Evolutionary conservation across 1,139 yeast genomes (phyloP), one percentile per base, ranked within the genome.

Genomic region (Debaryomyces subglobosus): DNA sequence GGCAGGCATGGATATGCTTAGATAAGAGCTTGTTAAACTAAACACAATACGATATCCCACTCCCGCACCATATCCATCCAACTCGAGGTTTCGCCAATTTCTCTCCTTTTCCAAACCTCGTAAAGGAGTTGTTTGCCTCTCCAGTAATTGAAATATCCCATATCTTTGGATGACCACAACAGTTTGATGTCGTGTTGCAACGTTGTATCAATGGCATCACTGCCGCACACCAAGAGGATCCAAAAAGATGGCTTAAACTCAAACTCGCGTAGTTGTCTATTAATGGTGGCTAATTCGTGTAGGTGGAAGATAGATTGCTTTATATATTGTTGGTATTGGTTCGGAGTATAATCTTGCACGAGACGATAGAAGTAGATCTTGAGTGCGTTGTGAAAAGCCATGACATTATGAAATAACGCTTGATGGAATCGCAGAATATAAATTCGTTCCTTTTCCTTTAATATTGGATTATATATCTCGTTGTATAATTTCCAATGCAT

Each of bases 61-160:
- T 77, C 82, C 45, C 82, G 67, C 1, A 81, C 69, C 65, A 81
- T 61, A 54, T 80, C 84, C 72, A 80, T 69, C 74, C 82, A 79
- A 21, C 79, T 77, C 25, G 60, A 58, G n/a, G 69, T 71, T 43
- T 78, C 81, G 1, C 71, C 73, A 10, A 62, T 62, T 9, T 64
- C 69, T 45, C 78, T 60, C 25, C 81, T 60, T 40, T 75, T 68
- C 80, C 83, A 78, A n/a, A 79, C 69, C 54, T 81, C 85, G 53
- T 69, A 69, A 50, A 81, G 63, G 9, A 81, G 67, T 55, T 81
- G 86, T 53, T 80, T 79, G 1, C 78, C 75, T 39, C 84, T 64
- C 86, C 86, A 81, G 52, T 74, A 73, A 40, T 79, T 78, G 18
- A 63, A 60, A 23, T 38, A 24, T 5, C 62, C 62, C 46, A 56